Evolutionary conservation across 805 yeast genomes (phyloP), one percentile per base, ranked within the genome.

Genomic region (Jamesozyma lodderae): DNA sequence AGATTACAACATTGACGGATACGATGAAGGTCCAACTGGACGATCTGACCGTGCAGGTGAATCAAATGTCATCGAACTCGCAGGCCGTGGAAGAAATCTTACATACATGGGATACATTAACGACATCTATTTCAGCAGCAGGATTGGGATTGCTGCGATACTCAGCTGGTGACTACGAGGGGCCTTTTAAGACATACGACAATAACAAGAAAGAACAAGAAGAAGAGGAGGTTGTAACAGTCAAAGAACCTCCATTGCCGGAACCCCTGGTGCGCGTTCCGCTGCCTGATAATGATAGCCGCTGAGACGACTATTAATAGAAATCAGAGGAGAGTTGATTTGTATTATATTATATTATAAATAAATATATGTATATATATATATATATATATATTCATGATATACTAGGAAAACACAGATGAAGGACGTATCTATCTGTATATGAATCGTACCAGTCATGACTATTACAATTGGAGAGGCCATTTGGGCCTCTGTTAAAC

Each of bases 401-500:
- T 8, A 22, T 22, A 22, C 24, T 8, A 22, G 10, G 24, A 11
- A 22, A 11, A 22, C 24, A 22, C 10, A 22, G 7, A 8, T n/a
- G n/a, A n/a, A n/a, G n/a, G n/a, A n/a, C n/a, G n/a, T n/a, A n/a
- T n/a, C n/a, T n/a, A n/a, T n/a, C n/a, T n/a, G 10, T 22, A 22
- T 22, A 22, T 8, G 24, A 7, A 8, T 22, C 24, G 24, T 22
- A 22, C 11, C 24, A 25, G n/a, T 11, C n/a, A 55, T 51, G 60
- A 40, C 49, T 19, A 43, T 57, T 16, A 48, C 60, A 3, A 37
- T 58, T 31, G 60, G 63, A n/a, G 47, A 53, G 31, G 55, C 52
- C n/a, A 52, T 60, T 14, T 60, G 60, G 57, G 47, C 81, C 4
- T 67, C 90, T 1, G 84, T 80, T 18, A 81, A 79, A 59, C 92